Evolutionary conservation across 2,329 filamentous ascomycete species (phyloP).

Genomic region (Neopestalotiopsis sp.): DNA sequence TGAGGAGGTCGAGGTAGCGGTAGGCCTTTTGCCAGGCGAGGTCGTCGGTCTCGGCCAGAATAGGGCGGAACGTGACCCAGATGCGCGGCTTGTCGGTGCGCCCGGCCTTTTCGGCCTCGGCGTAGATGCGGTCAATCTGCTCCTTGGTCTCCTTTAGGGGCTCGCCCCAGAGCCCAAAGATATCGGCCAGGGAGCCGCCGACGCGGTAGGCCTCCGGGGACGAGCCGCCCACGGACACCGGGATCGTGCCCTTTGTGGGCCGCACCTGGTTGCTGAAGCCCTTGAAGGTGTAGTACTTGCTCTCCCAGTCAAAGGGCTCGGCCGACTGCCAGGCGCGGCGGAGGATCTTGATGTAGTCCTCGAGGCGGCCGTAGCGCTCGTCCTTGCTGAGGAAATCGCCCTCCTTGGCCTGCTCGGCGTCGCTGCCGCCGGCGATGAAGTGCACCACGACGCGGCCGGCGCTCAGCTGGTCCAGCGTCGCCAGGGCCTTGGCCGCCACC

Average conservation of each 20-base stretch:
- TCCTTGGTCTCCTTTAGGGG: constrained; percentile 67
- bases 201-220: constrained; percentile 64
- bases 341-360: constrained; percentile 67
- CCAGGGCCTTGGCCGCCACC: constrained; percentile 65
- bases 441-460: constrained; percentile 63
- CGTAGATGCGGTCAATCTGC: constrained; percentile 65
- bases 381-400: constrained; percentile 64
- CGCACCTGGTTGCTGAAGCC: constrained; percentile 59
- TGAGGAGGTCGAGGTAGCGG: constrained; percentile 56
- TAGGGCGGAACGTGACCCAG: constrained; percentile 69
- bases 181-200: constrained; percentile 62
- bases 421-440: constrained; percentile 66
- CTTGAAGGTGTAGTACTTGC: constrained; percentile 65
- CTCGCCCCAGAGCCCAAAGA: constrained; percentile 69
- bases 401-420: constrained; percentile 63
- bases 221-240: constrained; percentile 64
- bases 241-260: constrained; percentile 57
- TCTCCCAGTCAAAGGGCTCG: constrained; percentile 66
- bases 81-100: constrained; percentile 60
- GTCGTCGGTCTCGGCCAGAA: constrained; percentile 65
- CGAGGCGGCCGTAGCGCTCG: constrained; percentile 60
- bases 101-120: constrained; percentile 61
- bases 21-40: constrained; percentile 67
- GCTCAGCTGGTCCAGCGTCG: constrained; percentile 65
- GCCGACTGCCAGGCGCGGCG: constrained; percentile 60